Conservation (phyloP, 345 rosid genomes). For the Pistacia integerrima region DNA sequence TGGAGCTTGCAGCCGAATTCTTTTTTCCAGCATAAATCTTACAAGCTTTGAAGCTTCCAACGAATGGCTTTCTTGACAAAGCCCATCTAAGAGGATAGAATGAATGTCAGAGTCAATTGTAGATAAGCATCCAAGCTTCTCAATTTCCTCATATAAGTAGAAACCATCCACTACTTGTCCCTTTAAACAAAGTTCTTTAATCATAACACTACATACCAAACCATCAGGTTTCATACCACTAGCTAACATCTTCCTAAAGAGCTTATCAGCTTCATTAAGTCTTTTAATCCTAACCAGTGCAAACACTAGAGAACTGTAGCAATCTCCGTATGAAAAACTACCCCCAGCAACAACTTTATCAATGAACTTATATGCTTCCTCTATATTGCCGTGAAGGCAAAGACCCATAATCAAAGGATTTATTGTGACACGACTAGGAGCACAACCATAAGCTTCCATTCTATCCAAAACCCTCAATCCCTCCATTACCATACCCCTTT, state of each 20-base stretch:
- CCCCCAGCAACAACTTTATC: slow-evolving; percentile 54
- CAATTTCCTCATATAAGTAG: slow-evolving; percentile 50
- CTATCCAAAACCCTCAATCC: slow-evolving; percentile 67
- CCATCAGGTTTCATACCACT: slow-evolving; percentile 66
- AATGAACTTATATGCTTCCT: slow-evolving; percentile 60
- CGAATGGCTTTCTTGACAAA: slow-evolving; percentile 45
- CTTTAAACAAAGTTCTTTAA: slow-evolving; percentile 56
- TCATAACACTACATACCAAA: slow-evolving; percentile 60
- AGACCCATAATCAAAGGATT: slow-evolving; percentile 59
- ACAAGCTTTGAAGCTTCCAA: slow-evolving; percentile 68
- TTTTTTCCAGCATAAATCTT: slow-evolving; percentile 52
- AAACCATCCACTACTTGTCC: slow-evolving; percentile 62
- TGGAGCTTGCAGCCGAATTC: slow-evolving; percentile 41
- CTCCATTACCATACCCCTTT: slow-evolving; percentile 46
- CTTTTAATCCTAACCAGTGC: slow-evolving; percentile 52
- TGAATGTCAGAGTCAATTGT: slow-evolving; percentile 59
- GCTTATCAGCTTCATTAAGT: slow-evolving; percentile 56
- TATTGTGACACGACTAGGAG: slow-evolving; percentile 59
- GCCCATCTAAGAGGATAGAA: slow-evolving; percentile 56
- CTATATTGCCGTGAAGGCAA: slow-evolving; percentile 43
- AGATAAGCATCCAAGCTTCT: slow-evolving; percentile 43
- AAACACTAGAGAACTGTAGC: slow-evolving; percentile 63
- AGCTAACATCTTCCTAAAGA: slow-evolving; percentile 51
- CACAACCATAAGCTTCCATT: slow-evolving; percentile 63
- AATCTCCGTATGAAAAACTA: slow-evolving; percentile 60